Conservation (phyloP, 768 basidiomycete species). For the Mycena leptocephala region DNA sequence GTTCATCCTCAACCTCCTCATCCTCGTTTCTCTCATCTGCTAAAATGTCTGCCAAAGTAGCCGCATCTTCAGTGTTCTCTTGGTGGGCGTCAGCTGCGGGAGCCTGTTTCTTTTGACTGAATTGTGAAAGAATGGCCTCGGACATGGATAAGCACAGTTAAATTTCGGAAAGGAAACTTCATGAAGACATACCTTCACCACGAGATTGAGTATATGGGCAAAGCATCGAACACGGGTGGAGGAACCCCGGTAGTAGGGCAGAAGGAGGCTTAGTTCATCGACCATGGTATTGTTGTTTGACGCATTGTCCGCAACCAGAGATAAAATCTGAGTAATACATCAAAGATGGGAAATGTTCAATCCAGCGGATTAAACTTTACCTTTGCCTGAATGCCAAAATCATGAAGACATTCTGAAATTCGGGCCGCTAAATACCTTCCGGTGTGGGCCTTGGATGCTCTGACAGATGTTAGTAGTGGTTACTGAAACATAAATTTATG, state of each 20-base stretch:
- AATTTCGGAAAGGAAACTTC: too few relatives aligned
- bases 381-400: slow-evolving; percentile 50
- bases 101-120: slow-evolving; percentile 20
- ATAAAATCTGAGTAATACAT: not conserved
- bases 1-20: slow-evolving; percentile 32
- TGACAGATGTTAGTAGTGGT: not conserved
- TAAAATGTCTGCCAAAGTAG: too few relatives aligned
- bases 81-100: too few relatives aligned
- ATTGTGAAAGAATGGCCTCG: slow-evolving; percentile 39
- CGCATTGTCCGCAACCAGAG: slow-evolving; percentile 43
- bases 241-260: slow-evolving; percentile 34
- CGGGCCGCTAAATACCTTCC: slow-evolving; percentile 44
- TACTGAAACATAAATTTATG: not conserved
- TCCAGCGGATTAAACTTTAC: slow-evolving; percentile 48
- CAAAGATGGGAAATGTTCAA: not conserved
- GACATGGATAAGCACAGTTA: too few relatives aligned
- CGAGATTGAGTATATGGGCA: slow-evolving; percentile 49
- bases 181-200: slow-evolving; percentile 47
- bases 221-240: slow-evolving; percentile 42
- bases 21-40: too few relatives aligned
- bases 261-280: slow-evolving; percentile 24
- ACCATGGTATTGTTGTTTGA: slow-evolving; percentile 45
- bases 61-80: slow-evolving; percentile 13
- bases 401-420: slow-evolving; percentile 40
- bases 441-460: slow-evolving; percentile 44